Percentiles rank a stretch among this genome's conserved stretches.
Evolutionary conservation across 2,329 filamentous ascomycete species (phyloP).

Genomic region (Didymella exigua): DNA sequence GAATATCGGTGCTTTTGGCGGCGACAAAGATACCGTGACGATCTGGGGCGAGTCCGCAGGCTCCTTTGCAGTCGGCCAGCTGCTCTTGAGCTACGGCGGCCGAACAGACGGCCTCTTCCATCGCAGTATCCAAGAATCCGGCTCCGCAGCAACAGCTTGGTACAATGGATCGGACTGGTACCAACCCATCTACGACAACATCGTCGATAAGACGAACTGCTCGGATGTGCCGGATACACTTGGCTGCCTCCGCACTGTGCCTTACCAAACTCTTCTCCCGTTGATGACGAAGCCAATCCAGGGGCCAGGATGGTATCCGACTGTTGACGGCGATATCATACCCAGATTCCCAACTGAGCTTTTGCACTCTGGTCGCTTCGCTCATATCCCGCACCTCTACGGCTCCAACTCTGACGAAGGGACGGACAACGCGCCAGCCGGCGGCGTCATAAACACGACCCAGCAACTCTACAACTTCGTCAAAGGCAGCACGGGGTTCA

Average conservation of each 20-base stretch:
- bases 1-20: slow-evolving; percentile 53
- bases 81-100: slow-evolving; percentile 44
- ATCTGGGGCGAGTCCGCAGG: slow-evolving; percentile 56
- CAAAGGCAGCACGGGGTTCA: slow-evolving; percentile 41
- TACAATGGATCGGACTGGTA: slow-evolving; percentile 52
- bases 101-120: slow-evolving; percentile 45
- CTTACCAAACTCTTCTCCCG: slow-evolving; percentile 64
- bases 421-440: slow-evolving; percentile 60
- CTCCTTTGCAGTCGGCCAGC: slow-evolving; percentile 48
- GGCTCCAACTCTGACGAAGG: slow-evolving; percentile 72
- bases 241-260: slow-evolving; percentile 61
- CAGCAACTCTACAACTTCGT: slow-evolving; percentile 53
- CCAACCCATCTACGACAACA: slow-evolving; percentile 54
- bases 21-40: slow-evolving; percentile 50
- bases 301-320: slow-evolving; percentile 51
- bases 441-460: slow-evolving; percentile 62
- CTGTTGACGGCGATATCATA: slow-evolving; percentile 64
- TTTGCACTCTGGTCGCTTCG: slow-evolving; percentile 63
- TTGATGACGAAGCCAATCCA: slow-evolving; percentile 54
- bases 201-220: slow-evolving; percentile 62
- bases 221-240: slow-evolving; percentile 50
- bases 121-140: slow-evolving; percentile 46
- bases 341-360: slow-evolving; percentile 60
- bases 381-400: slow-evolving; percentile 67
- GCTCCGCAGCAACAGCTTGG: slow-evolving; percentile 48